phyloP scores from a whole-genome alignment of 805 yeast species.

The Komagataella ulmi region DNA sequence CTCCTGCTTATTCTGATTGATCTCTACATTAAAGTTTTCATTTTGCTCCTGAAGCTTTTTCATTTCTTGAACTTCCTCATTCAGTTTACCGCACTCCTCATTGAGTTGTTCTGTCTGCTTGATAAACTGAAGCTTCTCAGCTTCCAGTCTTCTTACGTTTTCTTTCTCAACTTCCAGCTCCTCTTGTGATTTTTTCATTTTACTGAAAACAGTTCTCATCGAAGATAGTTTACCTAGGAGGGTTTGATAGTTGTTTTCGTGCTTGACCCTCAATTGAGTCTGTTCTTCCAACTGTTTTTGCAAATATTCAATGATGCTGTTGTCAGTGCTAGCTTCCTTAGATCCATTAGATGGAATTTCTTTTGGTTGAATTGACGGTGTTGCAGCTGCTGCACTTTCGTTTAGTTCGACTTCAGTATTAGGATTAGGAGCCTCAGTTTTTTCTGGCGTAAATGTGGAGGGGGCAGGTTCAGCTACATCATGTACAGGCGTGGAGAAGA shows the following conservation, averaged over 20 bases:
- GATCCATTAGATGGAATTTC: neutral
- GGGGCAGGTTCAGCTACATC: neutral
- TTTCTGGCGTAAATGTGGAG: neutral
- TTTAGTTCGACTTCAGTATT: neutral
- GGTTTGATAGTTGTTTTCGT: slow-evolving; percentile 46
- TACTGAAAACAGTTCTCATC: slow-evolving; percentile 60
- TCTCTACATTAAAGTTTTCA: slow-evolving; percentile 17
- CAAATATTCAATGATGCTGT: slow-evolving; percentile 4
- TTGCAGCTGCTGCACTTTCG: neutral
- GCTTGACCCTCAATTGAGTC: slow-evolving; percentile 40
- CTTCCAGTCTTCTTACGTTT: slow-evolving; percentile 24
- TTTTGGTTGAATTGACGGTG: neutral
- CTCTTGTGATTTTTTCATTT: slow-evolving; percentile 58
- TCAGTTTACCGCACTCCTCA: slow-evolving; percentile 10
- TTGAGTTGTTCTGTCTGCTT: slow-evolving; percentile 18
- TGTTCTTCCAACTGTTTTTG: slow-evolving; percentile 18
- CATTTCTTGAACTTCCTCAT: slow-evolving; percentile 9
- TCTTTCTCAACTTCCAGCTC: slow-evolving; percentile 45
- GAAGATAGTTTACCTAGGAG: slow-evolving; percentile 51
- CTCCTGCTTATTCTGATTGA: slow-evolving; percentile 25
- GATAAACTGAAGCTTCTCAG: slow-evolving; percentile 22
- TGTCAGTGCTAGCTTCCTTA: neutral
- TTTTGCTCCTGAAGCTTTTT: slow-evolving; percentile 3
- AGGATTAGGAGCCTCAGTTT: neutral
- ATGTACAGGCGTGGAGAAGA: neutral